These are phyloP conservation scores for Suillus placidus DNA, from an alignment of 768 basidiomycete species.

Conservation along the genomic window DNA sequence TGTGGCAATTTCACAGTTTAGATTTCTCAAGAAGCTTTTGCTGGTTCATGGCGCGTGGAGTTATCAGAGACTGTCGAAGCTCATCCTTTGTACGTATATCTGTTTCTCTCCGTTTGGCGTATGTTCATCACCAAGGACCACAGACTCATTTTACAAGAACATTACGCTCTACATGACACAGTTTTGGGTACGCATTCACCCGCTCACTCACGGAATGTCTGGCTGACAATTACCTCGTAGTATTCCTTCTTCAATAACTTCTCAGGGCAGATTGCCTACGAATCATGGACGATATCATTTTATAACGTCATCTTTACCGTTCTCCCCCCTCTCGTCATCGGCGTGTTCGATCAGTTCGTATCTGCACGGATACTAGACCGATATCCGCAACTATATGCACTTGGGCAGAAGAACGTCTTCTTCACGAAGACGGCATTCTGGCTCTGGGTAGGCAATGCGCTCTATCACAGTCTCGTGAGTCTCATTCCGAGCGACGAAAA, in stretches of 20 bases:
- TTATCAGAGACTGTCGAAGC: constrained; percentile 91
- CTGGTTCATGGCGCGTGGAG: constrained; percentile 99
- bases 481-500: background rate
- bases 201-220: background rate
- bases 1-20: constrained; percentile 97
- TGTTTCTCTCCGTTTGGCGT: background rate
- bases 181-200: constrained; percentile 77
- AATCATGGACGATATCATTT: constrained; percentile 97
- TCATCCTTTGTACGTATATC: constrained; percentile 82
- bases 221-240: constrained; percentile 43
- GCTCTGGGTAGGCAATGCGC: constrained; percentile 87
- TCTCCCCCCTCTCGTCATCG: constrained; percentile 95
- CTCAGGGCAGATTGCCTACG: constrained; percentile 97
- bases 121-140: constrained; percentile 8
- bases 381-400: constrained; percentile 93
- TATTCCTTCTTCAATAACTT: constrained; percentile 99
- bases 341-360: constrained; percentile 98
- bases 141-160: constrained; percentile 99
- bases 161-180: constrained; percentile 98
- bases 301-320: constrained; percentile 98
- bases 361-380: constrained; percentile 95
- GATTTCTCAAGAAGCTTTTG: constrained; percentile 90
- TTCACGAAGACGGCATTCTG: constrained; percentile 91
- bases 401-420: constrained; percentile 94
- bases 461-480: constrained; percentile 87